phyloP scores from a whole-genome alignment of 2,329 filamentous ascomycete species.

The Fusarium fujikuroi region DNA sequence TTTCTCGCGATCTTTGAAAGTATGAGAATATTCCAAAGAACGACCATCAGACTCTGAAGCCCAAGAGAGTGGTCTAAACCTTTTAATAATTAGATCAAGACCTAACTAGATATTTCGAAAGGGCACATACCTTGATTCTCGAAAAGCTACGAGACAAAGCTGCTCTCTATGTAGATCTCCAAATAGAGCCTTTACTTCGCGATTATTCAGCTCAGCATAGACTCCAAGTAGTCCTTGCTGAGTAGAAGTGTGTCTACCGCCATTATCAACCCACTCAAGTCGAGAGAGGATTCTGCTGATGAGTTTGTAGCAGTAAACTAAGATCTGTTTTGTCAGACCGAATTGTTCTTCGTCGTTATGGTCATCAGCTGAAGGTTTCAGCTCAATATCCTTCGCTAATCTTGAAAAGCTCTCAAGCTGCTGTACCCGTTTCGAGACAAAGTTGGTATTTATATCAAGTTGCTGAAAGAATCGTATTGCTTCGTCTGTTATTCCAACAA shows the following conservation, averaged over 20 bases:
- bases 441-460: neutral
- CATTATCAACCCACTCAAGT: neutral
- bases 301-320: neutral
- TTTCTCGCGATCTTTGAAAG: neutral
- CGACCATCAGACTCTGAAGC: no score
- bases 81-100: neutral
- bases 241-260: neutral
- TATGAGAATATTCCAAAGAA: neutral
- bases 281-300: neutral
- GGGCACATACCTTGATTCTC: neutral
- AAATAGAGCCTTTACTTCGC: neutral
- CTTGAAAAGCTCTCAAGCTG: neutral
- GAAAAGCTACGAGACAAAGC: neutral
- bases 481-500: conserved; percentile 9
- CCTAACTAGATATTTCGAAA: rapidly evolving
- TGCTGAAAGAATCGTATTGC: conserved; percentile 3
- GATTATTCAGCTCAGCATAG: neutral
- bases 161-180: neutral
- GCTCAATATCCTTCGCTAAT: neutral
- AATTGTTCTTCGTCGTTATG: neutral
- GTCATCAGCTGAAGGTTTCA: neutral
- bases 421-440: neutral
- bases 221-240: neutral
- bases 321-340: neutral
- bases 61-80: neutral